Evolutionary conservation across 176 grass and related monocot species (phyloP).

Genomic region (Elymus sibiricus): DNA sequence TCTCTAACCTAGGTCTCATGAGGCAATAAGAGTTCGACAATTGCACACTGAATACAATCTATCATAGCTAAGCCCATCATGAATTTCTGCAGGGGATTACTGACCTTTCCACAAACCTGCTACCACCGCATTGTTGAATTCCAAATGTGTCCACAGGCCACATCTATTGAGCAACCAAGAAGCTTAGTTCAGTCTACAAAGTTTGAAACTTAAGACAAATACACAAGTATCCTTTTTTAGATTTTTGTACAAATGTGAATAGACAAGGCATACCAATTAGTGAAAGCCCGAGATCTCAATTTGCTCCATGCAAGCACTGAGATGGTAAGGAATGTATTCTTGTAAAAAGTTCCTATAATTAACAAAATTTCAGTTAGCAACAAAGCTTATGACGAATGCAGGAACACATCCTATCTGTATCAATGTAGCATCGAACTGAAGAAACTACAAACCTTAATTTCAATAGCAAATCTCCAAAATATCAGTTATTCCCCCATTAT

Average conservation of each 20-base stretch:
- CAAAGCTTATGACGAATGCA: neutral
- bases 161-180: neutral
- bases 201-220: neutral
- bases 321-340: neutral
- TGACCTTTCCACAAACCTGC: neutral
- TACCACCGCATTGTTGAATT: neutral
- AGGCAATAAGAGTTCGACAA: neutral
- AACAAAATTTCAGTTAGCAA: neutral
- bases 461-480: neutral
- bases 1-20: neutral
- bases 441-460: neutral
- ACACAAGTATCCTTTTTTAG: neutral
- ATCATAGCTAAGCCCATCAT: neutral
- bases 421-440: neutral
- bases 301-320: neutral
- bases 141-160: neutral
- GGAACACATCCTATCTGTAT: neutral
- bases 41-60: neutral
- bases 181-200: neutral
- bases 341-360: neutral
- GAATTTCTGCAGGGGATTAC: neutral
- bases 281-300: neutral
- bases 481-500: neutral
- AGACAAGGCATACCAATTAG: neutral
- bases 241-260: neutral